These are phyloP conservation scores for Teunomyces kruisii DNA, from an alignment of 805 yeast species.

Conservation along the genomic window DNA sequence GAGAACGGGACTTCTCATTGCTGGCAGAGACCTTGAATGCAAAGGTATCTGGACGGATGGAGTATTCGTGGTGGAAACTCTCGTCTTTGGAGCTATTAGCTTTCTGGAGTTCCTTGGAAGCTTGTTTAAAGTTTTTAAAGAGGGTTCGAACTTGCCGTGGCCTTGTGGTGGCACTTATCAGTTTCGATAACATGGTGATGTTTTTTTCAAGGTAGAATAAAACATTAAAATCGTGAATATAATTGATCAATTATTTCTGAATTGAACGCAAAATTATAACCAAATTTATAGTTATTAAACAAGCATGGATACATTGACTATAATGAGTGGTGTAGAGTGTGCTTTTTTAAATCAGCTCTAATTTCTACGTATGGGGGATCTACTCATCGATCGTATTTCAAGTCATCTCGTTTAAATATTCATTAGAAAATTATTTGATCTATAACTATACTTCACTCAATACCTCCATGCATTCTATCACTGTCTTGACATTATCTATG, in stretches of 20 bases:
- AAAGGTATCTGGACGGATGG: slow-evolving; percentile 45
- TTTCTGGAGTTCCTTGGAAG: slow-evolving; percentile 17
- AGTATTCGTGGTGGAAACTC: slow-evolving; percentile 39
- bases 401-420: no score
- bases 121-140: slow-evolving; percentile 18
- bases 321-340: no score
- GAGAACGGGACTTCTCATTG: slow-evolving; percentile 17
- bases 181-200: slow-evolving; percentile 1
- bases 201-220: background rate
- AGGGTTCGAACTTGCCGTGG: slow-evolving; percentile 14
- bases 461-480: slow-evolving; percentile 78
- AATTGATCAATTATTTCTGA: background rate
- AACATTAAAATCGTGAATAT: background rate
- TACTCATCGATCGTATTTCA: no score
- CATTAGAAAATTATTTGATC: background rate
- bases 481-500: slow-evolving; percentile 72
- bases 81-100: slow-evolving; percentile 12
- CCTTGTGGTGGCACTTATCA: background rate
- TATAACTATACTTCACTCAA: slow-evolving; percentile 41
- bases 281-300: no score
- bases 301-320: no score
- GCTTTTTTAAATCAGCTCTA: no score
- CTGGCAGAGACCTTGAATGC: slow-evolving; percentile 38
- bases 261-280: background rate
- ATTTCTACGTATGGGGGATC: no score